Percentiles rank a stretch among this genome's conserved stretches.
phyloP scores from a whole-genome alignment of 768 basidiomycete species.

The Boletus rubescentipes region DNA sequence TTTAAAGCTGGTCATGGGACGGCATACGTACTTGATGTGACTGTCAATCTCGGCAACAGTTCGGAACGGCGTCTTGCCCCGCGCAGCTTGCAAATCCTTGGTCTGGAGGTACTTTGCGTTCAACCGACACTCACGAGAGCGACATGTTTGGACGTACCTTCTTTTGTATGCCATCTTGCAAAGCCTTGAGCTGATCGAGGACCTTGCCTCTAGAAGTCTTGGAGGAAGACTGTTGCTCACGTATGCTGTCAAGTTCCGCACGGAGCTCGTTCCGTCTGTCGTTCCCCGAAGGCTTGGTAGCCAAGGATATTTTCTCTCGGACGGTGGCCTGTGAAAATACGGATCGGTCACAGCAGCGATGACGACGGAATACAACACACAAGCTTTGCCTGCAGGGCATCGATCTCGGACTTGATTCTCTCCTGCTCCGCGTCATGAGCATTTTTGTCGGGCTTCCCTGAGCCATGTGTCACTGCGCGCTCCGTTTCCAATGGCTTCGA shows the following conservation, averaged over 20 bases:
- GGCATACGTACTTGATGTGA: slow-evolving; percentile 80
- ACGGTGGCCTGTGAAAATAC: slow-evolving; percentile 52
- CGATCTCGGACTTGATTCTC: slow-evolving; percentile 79
- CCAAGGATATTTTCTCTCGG: slow-evolving; percentile 71
- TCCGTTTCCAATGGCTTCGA: slow-evolving; percentile 22
- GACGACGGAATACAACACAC: slow-evolving; percentile 47
- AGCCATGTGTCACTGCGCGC: slow-evolving; percentile 22
- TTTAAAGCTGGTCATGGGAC: background rate
- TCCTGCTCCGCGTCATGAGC: slow-evolving; percentile 85
- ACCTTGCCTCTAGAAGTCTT: slow-evolving; percentile 72
- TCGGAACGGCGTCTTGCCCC: slow-evolving; percentile 77
- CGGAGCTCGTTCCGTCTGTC: slow-evolving; percentile 73
- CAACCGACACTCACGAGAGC: background rate
- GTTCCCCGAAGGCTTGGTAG: slow-evolving; percentile 59
- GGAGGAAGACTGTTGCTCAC: slow-evolving; percentile 72
- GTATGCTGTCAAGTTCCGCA: slow-evolving; percentile 77
- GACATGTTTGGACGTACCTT: slow-evolving; percentile 51
- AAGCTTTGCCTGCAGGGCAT: slow-evolving; percentile 72
- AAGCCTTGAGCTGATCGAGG: slow-evolving; percentile 71
- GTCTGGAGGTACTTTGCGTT: slow-evolving; percentile 45
- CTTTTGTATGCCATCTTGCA: slow-evolving; percentile 78
- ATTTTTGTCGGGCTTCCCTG: slow-evolving; percentile 81
- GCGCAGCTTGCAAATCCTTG: slow-evolving; percentile 82
- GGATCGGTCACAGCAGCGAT: background rate
- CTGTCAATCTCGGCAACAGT: slow-evolving; percentile 83